A percentile compares a stretch with the other conserved stretches of the same genome.
These are phyloP conservation scores for Cicer pinnatifidum DNA, from an alignment of 306 rosid genomes.

Conservation along the genomic window DNA sequence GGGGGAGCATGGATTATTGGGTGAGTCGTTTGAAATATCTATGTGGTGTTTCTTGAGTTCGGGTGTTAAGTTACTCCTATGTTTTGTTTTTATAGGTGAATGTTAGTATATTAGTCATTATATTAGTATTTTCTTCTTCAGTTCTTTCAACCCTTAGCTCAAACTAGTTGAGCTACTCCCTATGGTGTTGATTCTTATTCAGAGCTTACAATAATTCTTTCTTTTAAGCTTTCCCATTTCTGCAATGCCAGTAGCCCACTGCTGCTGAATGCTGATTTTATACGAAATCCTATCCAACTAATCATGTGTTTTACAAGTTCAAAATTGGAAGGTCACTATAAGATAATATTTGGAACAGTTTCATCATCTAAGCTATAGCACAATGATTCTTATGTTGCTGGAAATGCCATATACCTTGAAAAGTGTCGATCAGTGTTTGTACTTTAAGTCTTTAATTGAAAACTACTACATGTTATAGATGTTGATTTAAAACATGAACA, in stretches of 20 bases:
- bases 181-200: conserved; percentile 22
- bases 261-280: conserved; percentile 1
- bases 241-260: conserved; percentile 20
- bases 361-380: conserved; percentile 26
- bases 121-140: no score
- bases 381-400: conserved; percentile 24
- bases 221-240: conserved; percentile 34
- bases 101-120: no score
- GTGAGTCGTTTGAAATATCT: conserved; percentile 58
- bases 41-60: conserved; percentile 34
- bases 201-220: not conserved
- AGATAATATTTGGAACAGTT: not conserved
- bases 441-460: conserved; percentile 20
- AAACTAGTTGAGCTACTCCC: no score
- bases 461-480: conserved; percentile 34
- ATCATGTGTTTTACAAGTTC: conserved; percentile 23
- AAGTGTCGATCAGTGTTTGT: conserved; percentile 29
- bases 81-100: no score
- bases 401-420: conserved; percentile 35
- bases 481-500: conserved; percentile 17
- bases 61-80: conserved; percentile 26
- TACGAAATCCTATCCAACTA: conserved; percentile 22
- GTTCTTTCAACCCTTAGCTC: no score
- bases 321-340: conserved; percentile 18
- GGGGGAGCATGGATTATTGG: conserved; percentile 99